Base-by-base conservation (phyloP, 108 stramenopile genomes). In the Skeletonema marinoi region DNA sequence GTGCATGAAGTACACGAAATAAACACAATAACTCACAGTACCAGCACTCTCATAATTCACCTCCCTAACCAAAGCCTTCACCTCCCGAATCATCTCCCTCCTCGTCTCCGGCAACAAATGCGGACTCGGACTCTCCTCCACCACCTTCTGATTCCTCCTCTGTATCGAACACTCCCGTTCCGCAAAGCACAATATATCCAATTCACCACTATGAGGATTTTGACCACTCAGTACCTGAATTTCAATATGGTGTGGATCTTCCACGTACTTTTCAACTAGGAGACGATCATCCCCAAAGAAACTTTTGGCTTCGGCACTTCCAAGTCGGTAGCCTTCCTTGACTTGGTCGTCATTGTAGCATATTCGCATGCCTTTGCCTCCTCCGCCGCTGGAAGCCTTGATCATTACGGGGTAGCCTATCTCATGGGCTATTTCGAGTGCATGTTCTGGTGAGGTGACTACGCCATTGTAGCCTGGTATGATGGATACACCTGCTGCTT, bases 341-440 rank as follows among this genome's bases (percentile, higher is more conserved):
- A 90, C 89, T 66, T 96, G 92, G 5, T 78, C 64, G 70, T 95
- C 97, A 67, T 89, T 87, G 75, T 81, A 85, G 61, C 97, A 97
- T 29, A 98, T 89, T 39, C 99, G 87, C 99, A 99, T 99, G 11
- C 99, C 99, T 85, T 99, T 99, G 54, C 99, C 99, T 6, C 99
- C 99, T 1, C 99, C 99, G 19, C 99, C 99, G 32, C 95, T 88
- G 67, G 88, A 87, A 1, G 99, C 99, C 84, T 99, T 99, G 86
- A 99, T 96, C 94, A 99, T 96, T 8, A 99, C 91, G 9, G 99
- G 99, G 75, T 98, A 99, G 11, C 99, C 99, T 58, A 99, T 94
- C 10, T 98, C 92, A 56, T 88, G 80, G 12, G 97, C 91, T 11
- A 97, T 74, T 61, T 75, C 74, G 32, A 95, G 65, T 5, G 96